Conservation (phyloP, 257 asterid genomes). For the Gardenia jasminoides region DNA sequence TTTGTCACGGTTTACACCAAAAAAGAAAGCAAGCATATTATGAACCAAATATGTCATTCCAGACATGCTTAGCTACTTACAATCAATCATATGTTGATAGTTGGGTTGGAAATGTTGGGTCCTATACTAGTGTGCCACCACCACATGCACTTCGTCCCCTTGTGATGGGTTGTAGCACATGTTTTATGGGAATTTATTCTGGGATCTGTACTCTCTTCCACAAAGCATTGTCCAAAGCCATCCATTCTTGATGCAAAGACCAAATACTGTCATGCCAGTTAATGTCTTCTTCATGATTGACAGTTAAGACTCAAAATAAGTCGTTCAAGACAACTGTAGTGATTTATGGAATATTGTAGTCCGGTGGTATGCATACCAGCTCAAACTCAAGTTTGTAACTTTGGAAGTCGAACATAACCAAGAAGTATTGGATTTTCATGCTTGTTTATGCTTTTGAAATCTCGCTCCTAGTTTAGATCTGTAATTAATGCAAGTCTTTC, state of each 20-base stretch:
- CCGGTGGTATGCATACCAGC: no score
- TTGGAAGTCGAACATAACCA: no score
- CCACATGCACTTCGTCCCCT: background rate
- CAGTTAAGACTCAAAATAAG: background rate
- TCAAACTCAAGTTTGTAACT: no score
- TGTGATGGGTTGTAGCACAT: slow-evolving; percentile 4
- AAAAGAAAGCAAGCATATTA: background rate
- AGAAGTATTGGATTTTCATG: no score
- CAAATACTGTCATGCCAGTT: background rate
- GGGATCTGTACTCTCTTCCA: background rate
- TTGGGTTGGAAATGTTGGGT: no score
- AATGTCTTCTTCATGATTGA: background rate
- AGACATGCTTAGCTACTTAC: background rate
- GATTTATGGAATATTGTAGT: no score
- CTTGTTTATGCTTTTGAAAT: no score
- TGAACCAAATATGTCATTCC: background rate
- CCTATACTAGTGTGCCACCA: background rate
- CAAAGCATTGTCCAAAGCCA: background rate
- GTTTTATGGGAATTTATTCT: slow-evolving; percentile 17
- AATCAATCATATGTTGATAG: background rate
- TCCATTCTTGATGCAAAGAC: background rate
- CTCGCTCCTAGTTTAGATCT: no score
- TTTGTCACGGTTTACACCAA: no score
- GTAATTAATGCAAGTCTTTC: background rate
- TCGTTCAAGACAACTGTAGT: no score